A percentile compares a stretch with the other conserved stretches of the same genome.
phyloP scores from a whole-genome alignment of 2,329 filamentous ascomycete genomes.

The Coccinonectria pachysandricola region DNA sequence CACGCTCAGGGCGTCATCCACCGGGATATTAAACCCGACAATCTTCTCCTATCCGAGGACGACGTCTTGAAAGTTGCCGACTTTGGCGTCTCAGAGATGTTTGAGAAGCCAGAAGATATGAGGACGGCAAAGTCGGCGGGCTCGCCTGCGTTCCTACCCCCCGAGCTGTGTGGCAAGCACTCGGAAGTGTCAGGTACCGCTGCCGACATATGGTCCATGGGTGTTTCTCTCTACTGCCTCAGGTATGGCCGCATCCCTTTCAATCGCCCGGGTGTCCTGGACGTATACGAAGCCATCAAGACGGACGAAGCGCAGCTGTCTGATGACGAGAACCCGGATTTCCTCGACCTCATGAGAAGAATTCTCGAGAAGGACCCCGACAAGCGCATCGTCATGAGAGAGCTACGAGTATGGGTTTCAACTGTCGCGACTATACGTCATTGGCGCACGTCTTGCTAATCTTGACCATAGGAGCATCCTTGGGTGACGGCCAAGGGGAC shows the following conservation, averaged over 20 bases:
- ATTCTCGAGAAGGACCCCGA: conserved; percentile 78
- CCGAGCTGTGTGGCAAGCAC: conserved; percentile 82
- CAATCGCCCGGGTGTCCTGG: conserved; percentile 64
- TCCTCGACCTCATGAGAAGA: conserved; percentile 62
- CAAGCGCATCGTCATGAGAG: conserved; percentile 72
- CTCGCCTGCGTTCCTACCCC: conserved; percentile 87
- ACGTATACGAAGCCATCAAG: conserved; percentile 83
- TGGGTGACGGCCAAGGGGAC: conserved; percentile 81
- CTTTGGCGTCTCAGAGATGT: conserved; percentile 99
- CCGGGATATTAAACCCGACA: conserved; percentile 96
- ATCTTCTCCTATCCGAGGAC: conserved; percentile 79
- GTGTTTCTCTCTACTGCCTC: conserved; percentile 85
- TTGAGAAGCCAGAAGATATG: conserved; percentile 78
- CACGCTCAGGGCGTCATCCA: conserved; percentile 93
- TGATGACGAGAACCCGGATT: conserved; percentile 52
- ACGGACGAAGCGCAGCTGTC: conserved; percentile 55
- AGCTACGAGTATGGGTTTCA: conserved; percentile 80
- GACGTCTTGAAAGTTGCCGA: conserved; percentile 96
- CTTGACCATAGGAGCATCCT: conserved; percentile 85
- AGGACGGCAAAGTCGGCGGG: conserved; percentile 86
- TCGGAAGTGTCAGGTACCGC: conserved; percentile 81
- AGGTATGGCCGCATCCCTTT: conserved; percentile 86
- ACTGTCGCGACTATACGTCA: no score
- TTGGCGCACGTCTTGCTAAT: no score
- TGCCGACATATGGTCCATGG: conserved; percentile 98